phyloP scores from a whole-genome alignment of 495 filamentous ascomycete genomes.

The Penicillium samsonianum region DNA sequence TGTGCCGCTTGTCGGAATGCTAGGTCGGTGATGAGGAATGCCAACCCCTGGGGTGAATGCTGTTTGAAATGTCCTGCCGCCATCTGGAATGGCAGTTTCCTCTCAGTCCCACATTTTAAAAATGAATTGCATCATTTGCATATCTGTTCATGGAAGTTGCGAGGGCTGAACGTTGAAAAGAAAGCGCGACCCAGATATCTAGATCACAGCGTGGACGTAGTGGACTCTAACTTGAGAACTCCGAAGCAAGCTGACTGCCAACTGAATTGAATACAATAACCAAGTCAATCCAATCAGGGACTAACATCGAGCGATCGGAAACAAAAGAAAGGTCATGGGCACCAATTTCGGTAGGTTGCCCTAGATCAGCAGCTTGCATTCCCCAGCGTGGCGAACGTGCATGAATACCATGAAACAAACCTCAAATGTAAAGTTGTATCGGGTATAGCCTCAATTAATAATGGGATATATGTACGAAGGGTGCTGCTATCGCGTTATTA shows the following conservation, averaged over 20 bases:
- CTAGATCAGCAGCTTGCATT: constrained; percentile 16
- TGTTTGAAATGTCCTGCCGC: constrained; percentile 20
- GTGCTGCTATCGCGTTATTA: not conserved
- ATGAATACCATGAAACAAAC: constrained; percentile 2
- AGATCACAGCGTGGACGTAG: not conserved
- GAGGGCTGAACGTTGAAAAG: not conserved
- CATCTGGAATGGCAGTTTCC: constrained; percentile 32
- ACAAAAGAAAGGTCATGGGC: not conserved
- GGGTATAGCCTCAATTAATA: constrained; percentile 9
- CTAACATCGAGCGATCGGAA: not conserved
- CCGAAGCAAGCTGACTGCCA: not conserved
- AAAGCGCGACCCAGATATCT: constrained; percentile 11
- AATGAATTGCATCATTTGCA: constrained; percentile 13
- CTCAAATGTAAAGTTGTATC: constrained; percentile 12
- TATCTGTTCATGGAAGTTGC: constrained; percentile 2
- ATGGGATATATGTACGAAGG: constrained; percentile 16
- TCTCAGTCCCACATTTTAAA: not conserved
- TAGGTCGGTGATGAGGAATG: constrained; percentile 40
- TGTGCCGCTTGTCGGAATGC: constrained; percentile 35
- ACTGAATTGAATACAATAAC: not conserved
- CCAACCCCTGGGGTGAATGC: constrained; percentile 28
- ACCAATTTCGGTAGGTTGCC: too few species aligned
- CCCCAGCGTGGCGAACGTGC: constrained; percentile 17
- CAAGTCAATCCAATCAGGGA: not conserved
- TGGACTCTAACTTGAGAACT: not conserved